Conservation (phyloP, 2,329 filamentous ascomycete species). For the Emergomyces pasteurianus region DNA sequence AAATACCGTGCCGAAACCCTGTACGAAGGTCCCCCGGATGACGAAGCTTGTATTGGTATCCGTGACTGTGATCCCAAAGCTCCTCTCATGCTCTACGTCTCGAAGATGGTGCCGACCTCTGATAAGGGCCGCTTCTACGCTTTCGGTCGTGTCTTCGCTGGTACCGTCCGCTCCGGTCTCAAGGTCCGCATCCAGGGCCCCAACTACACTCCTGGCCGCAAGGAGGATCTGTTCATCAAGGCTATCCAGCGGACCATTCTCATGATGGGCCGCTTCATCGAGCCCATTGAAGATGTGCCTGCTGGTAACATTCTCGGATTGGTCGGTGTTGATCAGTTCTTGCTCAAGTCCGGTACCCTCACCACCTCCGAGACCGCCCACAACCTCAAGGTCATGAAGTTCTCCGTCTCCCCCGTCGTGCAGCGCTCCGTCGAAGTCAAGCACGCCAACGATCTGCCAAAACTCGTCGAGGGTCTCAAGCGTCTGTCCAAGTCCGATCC, state of each 20-base stretch:
- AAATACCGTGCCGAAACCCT: slow-evolving; percentile 96
- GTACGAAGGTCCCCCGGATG: slow-evolving; percentile 93
- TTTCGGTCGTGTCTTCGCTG: slow-evolving; percentile 99
- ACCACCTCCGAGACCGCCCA: slow-evolving; percentile 94
- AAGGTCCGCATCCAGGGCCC: slow-evolving; percentile 99
- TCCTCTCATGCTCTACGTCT: slow-evolving; percentile 99
- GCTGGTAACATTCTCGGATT: slow-evolving; percentile 99
- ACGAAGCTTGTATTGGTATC: slow-evolving; percentile 89
- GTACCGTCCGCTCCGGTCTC: slow-evolving; percentile 93
- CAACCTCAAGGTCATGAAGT: slow-evolving; percentile 99
- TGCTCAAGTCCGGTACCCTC: slow-evolving; percentile 99
- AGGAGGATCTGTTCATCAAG: slow-evolving; percentile 99
- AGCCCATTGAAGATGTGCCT: slow-evolving; percentile 97
- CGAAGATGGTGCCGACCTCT: slow-evolving; percentile 99
- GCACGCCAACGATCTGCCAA: slow-evolving; percentile 99
- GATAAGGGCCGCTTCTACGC: slow-evolving; percentile 99
- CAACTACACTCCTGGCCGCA: slow-evolving; percentile 96
- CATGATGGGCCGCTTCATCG: slow-evolving; percentile 99
- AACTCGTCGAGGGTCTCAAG: slow-evolving; percentile 99
- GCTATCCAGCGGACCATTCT: slow-evolving; percentile 98
- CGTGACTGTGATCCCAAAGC: slow-evolving; percentile 96
- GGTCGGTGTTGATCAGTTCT: slow-evolving; percentile 99
- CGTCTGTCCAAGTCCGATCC: slow-evolving; percentile 99
- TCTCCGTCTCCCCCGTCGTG: slow-evolving; percentile 98
- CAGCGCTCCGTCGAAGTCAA: slow-evolving; percentile 98